Percentiles rank a stretch among this genome's conserved stretches.
Conservation (phyloP, 2,329 filamentous ascomycete species). For the Xylariaceae sp. region DNA sequence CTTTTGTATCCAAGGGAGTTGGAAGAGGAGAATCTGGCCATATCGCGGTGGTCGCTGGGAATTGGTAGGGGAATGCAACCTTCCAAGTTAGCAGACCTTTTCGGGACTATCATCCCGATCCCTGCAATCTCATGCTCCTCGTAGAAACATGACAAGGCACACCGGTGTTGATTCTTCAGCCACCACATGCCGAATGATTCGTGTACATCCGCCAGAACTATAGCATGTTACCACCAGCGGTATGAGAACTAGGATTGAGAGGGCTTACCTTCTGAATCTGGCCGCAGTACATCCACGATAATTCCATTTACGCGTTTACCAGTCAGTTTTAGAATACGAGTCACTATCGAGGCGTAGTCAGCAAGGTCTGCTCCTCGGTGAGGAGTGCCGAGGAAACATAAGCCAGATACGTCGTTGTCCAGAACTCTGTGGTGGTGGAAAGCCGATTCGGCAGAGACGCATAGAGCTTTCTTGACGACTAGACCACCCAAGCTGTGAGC, state of each 20-base stretch:
- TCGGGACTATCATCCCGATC: slow-evolving; percentile 1
- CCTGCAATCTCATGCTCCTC: slow-evolving; percentile 5
- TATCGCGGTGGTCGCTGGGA: slow-evolving; percentile 7
- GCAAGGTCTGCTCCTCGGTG: slow-evolving; percentile 1
- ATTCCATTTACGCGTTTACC: not conserved
- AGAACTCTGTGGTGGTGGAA: not conserved
- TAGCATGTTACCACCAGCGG: not conserved
- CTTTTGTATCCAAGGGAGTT: not conserved
- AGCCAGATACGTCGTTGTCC: not conserved
- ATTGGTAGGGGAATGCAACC: slow-evolving; percentile 4
- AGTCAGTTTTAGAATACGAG: not conserved
- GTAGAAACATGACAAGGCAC: not conserved
- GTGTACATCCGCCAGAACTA: slow-evolving; percentile 2
- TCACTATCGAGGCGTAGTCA: not conserved
- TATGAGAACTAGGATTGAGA: not conserved
- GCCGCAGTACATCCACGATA: not conserved
- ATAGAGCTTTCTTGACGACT: slow-evolving; percentile 2
- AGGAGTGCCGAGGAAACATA: slow-evolving; percentile 1
- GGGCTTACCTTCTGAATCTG: not conserved
- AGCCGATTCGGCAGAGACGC: not conserved
- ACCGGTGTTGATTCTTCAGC: slow-evolving; percentile 1
- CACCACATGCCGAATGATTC: slow-evolving; percentile 3
- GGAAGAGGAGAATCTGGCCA: not conserved
- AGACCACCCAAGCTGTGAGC: slow-evolving; percentile 5
- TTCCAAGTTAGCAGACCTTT: slow-evolving; percentile 5